Evolutionary conservation across 164 flowering plant species (phyloP).

Genomic region (Vitis rupestris): DNA sequence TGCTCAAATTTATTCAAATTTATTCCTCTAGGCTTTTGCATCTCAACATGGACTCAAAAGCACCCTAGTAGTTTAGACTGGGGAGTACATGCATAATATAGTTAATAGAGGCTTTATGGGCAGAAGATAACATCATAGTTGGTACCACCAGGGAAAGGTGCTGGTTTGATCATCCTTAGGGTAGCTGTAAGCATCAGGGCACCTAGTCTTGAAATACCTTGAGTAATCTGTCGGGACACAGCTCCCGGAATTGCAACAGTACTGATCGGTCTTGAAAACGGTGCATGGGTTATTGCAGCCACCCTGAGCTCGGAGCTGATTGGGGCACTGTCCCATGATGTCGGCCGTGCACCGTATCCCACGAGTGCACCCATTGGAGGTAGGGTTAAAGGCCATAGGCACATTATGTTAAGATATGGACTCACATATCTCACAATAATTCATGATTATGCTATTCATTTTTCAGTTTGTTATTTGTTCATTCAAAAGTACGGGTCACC

Average conservation of each 20-base stretch:
- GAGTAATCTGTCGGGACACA: conserved; percentile 44
- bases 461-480: no score
- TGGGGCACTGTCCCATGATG: conserved; percentile 38
- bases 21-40: no score
- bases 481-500: no score
- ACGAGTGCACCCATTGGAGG: conserved; percentile 9
- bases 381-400: conserved; percentile 29
- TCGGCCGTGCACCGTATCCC: conserved; percentile 24
- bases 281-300: conserved; percentile 65
- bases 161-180: conserved; percentile 56
- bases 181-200: conserved; percentile 58
- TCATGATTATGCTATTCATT: no score
- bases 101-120: conserved; percentile 14
- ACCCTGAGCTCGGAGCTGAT: conserved; percentile 25
- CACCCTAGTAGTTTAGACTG: no score
- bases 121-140: conserved; percentile 60
- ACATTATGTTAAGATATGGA: no score
- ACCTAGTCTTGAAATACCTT: conserved; percentile 47
- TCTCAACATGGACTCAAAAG: no score
- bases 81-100: no score
- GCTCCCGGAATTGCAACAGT: conserved; percentile 38
- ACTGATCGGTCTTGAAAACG: conserved; percentile 45
- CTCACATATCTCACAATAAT: no score
- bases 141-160: conserved; percentile 50
- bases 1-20: no score